Base-by-base conservation (phyloP, 169 alveolate genomes). In the Plasmodium relictum region DNA sequence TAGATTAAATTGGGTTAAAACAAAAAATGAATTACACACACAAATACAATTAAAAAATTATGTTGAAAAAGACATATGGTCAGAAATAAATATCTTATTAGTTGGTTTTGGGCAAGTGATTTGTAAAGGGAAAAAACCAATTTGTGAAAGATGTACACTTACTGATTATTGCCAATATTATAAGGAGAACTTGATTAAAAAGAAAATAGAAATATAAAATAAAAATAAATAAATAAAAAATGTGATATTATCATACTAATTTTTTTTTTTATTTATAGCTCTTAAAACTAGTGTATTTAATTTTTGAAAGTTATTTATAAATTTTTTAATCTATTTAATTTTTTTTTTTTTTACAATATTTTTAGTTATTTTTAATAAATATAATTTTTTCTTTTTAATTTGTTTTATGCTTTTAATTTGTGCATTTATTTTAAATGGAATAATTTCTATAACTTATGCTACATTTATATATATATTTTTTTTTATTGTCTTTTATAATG, bases 31-130 rank as follows among this genome's bases (percentile, higher is more conserved):
- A 14, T 95, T 93, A 20, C 95, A 96, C 71, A 98, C 99, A 16
- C 92, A 96, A 61, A 62, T 91, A 22, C 96, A 96, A 76, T 93
- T 98, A 86, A 96, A 97, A 93, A 93, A 90, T 56, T 94, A 95
- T 89, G 92, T 97, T 1, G 99, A 98, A 18, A 88, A 93, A 16
- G 92, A 78, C 31, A 63, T 94, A 69, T 98, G 99, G 99, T 88
- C 94, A 44, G 97, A 96, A 42, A 89, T 98, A 37, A 98, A 98
- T 92, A 90, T 59, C 7, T 85, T 97, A 45, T 88, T 98, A 58
- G 99, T 97, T 7, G 99, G 99, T 2, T 98, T 96, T 92, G 99
- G 99, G 0, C 98, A 98, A 90, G 97, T 96, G 12, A 95, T 97
- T 26, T 98, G 99, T 83, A 97, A 76, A 42, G 89, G 76, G 16